phyloP scores from a whole-genome alignment of 805 yeast species.

The Metschnikowia lochheadii region DNA sequence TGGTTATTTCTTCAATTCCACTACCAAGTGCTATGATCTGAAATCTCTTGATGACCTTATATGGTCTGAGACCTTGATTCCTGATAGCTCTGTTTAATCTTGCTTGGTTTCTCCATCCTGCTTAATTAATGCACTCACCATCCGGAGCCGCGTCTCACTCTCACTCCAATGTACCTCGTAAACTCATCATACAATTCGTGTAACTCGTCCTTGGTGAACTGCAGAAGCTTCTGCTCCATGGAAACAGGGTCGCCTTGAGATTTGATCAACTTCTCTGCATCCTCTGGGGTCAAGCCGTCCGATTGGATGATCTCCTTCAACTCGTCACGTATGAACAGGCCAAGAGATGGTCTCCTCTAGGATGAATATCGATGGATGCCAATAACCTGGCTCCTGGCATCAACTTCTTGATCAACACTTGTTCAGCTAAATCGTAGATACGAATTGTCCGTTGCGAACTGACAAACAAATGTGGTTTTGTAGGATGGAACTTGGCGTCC shows the following conservation, averaged over 20 bases:
- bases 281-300: constrained; percentile 13
- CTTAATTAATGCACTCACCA: constrained; percentile 6
- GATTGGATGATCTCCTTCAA: constrained; percentile 11
- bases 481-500: constrained; percentile 97
- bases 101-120: background rate
- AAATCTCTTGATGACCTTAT: too few species aligned
- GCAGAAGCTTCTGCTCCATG: constrained; percentile 16
- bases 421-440: constrained; percentile 85
- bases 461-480: constrained; percentile 88
- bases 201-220: constrained; percentile 44
- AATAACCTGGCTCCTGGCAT: constrained; percentile 97
- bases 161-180: constrained; percentile 65
- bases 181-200: constrained; percentile 57
- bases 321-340: constrained; percentile 66
- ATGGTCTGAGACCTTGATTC: too few species aligned
- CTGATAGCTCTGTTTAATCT: background rate
- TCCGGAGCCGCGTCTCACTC: constrained; percentile 44
- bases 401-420: constrained; percentile 75
- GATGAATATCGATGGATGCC: constrained; percentile 87
- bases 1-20: too few species aligned
- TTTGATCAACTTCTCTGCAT: constrained; percentile 14
- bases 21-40: too few species aligned
- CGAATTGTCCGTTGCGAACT: constrained; percentile 91
- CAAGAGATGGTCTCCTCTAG: constrained; percentile 89
- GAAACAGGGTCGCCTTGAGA: constrained; percentile 2